Evolutionary conservation across 2,329 filamentous ascomycete species (phyloP), one percentile per base, ranked within the genome.

Genomic region (Hypoxylon sp.): DNA sequence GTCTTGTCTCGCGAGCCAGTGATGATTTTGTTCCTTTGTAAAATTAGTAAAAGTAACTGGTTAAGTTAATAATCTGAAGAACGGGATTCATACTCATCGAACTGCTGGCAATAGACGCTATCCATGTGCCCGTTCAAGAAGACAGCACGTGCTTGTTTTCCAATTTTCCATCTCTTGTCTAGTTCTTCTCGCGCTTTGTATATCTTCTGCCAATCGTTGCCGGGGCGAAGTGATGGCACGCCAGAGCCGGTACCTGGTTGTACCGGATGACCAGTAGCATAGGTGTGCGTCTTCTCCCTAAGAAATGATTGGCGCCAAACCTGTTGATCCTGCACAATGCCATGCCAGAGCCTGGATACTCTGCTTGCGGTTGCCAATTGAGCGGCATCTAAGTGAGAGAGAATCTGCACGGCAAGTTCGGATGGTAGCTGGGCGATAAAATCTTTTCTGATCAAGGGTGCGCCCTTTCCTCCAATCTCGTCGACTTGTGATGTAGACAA

Each of bases 91-190:
- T 85, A 93, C 90, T 98, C 95, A 77, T 99, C 96, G 77, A 98
- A 99, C 76, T 99, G 96, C 60, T 97, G 87, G 78, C 96, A 99
- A 80, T 99, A 99, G 61, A 99, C 96, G 70, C 93, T 97, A 78
- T 99, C 96, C 24, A 90, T 89, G 77, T 99, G 96, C 1, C 96
- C 96, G 73, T 96, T 93, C 20, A 99, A 85, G 78, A 97, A 98
- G 59, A 97, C 89, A 0, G 93, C 90, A 46, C 88, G 90, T 7
- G 93, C 92, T 40, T 71, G 64, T 70, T 90, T 89, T 59, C 92
- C 91, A 52, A 89, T 82, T 72, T 87, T 89, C 96, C 96, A 99
- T 67, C 92, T 88, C 69, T 84, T 82, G 71, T 93, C 90, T 65
- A 99, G 85, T 67, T 91, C 86, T 64, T 89, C 86, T 71, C 92